Evolutionary conservation across 305 asterid species (phyloP), one percentile per base, ranked within the genome.

Genomic region (Fraxinus floribunda): DNA sequence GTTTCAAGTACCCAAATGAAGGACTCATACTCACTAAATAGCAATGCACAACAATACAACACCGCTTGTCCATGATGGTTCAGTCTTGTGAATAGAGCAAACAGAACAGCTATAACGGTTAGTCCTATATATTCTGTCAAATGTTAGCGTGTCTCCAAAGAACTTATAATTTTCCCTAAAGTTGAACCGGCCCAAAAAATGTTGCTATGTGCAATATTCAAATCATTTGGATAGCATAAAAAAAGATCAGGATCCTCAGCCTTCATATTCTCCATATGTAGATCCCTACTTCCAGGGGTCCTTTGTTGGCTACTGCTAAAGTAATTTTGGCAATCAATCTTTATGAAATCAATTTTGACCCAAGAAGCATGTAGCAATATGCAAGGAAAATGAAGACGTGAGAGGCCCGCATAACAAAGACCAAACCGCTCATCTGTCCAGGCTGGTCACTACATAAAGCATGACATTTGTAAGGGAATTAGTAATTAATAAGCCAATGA

Each of bases 241-340:
- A 91, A 78, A 90, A 30, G 90, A n/a, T 78, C 70, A 38, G 93
- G 89, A 86, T 89, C 85, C 81, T 90, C 92, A 20, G 82, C 81
- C 52, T 92, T 93, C 86, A 82, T 90, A 88, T 89, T 91, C 87
- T 92, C 90, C 85, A 92, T 90, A 78, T 89, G 82, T 83, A 90
- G 95, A 81, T 87, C 89, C 81, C 89, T 92, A 36, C 91, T 92
- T 85, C 91, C 95, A 89, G 87, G 88, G 75, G 82, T 90, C 86
- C 89, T 88, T 82, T 89, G 91, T 72, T 94, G 84, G 87, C 89
- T 94, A 83, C 90, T 93, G 22, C 98, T 81, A 92, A 93, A 93
- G 88, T 95, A 93, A 87, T 95, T 95, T 75, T 97, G 86, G 82
- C 98, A 95, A 81, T 95, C 98, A 81, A 95, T 97, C 88, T 93